Conservation (phyloP, 2,329 filamentous ascomycete genomes). For the Aspergillus niger region DNA sequence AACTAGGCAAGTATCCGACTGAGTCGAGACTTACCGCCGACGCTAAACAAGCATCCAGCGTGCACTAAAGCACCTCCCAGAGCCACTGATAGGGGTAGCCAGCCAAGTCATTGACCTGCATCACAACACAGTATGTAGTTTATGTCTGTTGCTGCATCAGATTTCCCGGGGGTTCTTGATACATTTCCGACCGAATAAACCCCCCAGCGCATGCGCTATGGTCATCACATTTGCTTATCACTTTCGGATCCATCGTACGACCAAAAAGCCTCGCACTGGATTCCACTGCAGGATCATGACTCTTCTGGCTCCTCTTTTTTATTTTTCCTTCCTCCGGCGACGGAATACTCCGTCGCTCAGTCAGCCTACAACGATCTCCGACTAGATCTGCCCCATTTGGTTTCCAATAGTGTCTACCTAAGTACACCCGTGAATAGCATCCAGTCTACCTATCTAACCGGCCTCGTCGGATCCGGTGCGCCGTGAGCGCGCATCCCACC, state of each 20-base stretch:
- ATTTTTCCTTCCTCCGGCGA: background rate
- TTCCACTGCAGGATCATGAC: background rate
- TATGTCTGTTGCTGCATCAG: background rate
- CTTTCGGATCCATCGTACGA: background rate
- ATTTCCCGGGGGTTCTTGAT: background rate
- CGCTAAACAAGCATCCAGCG: background rate
- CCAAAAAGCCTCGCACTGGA: background rate
- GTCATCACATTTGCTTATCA: background rate
- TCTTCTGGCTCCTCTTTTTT: background rate
- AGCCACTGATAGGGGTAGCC: background rate
- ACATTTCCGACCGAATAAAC: background rate
- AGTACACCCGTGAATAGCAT: background rate
- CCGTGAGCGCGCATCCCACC: background rate
- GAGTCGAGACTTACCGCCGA: slow-evolving; percentile 8
- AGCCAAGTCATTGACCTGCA: background rate
- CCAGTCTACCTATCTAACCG: background rate
- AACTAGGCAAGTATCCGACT: slow-evolving; percentile 1
- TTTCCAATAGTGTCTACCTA: slow-evolving; percentile 5
- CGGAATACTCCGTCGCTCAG: background rate
- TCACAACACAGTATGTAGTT: no score
- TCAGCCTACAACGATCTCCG: background rate
- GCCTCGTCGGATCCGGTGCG: background rate
- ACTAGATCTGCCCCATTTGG: slow-evolving; percentile 7
- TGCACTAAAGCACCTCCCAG: background rate
- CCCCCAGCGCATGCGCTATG: no score